These are phyloP conservation scores for Omphalea diandra DNA, from an alignment of 441 rosid genomes.

Conservation along the genomic window DNA sequence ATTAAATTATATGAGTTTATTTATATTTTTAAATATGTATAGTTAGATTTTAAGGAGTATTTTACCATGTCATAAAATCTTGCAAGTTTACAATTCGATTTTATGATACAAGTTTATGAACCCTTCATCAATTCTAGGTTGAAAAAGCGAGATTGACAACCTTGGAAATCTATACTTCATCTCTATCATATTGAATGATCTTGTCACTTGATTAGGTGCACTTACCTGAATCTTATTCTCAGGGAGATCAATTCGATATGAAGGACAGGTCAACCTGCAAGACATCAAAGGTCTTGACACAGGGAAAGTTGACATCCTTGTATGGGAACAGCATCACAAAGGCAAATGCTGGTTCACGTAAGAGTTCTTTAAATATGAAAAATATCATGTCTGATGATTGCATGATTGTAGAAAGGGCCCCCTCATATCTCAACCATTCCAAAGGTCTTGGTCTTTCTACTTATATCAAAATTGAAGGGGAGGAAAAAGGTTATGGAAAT, in stretches of 20 bases:
- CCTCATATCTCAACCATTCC: constrained; percentile 27
- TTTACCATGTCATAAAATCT: no score
- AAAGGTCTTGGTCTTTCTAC: constrained; percentile 31
- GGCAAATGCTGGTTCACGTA: constrained; percentile 33
- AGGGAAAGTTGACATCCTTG: constrained; percentile 65
- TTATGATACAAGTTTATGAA: no score
- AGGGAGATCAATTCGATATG: constrained; percentile 48
- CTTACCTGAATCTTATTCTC: constrained; percentile 28
- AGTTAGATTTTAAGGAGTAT: no score
- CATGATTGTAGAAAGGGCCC: constrained; percentile 42
- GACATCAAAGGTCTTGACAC: constrained; percentile 49
- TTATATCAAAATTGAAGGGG: constrained; percentile 41
- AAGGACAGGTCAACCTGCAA: constrained; percentile 39
- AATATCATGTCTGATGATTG: constrained; percentile 49
- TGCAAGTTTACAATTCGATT: no score
- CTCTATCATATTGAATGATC: no score
- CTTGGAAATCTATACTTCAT: no score
- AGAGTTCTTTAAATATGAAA: constrained; percentile 39
- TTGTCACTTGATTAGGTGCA: constrained; percentile 1
- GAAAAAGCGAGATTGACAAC: no score
- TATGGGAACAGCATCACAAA: constrained; percentile 61
- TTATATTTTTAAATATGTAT: no score
- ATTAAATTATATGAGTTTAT: no score
- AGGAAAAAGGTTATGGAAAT: constrained; percentile 47
- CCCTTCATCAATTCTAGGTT: no score